Evolutionary conservation across 179 eudicot genomes (phyloP), one percentile per base, ranked within the genome.

Genomic region (Silene vulgaris): DNA sequence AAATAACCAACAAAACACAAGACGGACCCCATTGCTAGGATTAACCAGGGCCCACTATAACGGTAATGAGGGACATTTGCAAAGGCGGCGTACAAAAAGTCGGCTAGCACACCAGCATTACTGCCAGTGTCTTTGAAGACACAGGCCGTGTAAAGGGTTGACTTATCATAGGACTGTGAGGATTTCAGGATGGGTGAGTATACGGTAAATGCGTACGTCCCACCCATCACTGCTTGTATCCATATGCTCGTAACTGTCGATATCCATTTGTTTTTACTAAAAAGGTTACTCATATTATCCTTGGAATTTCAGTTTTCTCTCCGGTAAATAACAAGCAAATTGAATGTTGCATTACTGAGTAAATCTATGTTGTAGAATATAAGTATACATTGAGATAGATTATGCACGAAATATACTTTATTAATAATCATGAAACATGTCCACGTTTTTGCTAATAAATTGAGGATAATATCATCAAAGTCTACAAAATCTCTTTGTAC

Each of bases 81-180:
- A 19, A 65, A 40, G 5, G 71, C 52, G 0, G 71, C 65, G 20
- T 77, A 77, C 1, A 77, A 56, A 19, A 77, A 37, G 43, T 75
- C 80, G 52, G 71, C 57, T 19, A 63, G 61, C 17, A 69, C 14
- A 63, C 80, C 80, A 3, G 80, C 80, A 72, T 89, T 89, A 35
- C 89, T 87, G 26, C 96, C 93, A 73, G 89, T 84, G 83, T 89
- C 96, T 74, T 90, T 90, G 86, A 90, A 90, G 68, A 87, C 89
- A 17, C 92, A 89, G 67, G 89, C 83, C 1, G 87, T 85, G 83
- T 87, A 86, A 62, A 92, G 94, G 14, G 93, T 89, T 0, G 93
- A 88, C 65, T 92, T 96, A 40, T 82, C 79, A 81, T 92, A 92
- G 62, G 65, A 73, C 52, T 89, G 97, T n/a, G 80, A 80, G 56